Conservation (phyloP, 1,284 basidiomycete species). For the Ustilago xerochloae region DNA sequence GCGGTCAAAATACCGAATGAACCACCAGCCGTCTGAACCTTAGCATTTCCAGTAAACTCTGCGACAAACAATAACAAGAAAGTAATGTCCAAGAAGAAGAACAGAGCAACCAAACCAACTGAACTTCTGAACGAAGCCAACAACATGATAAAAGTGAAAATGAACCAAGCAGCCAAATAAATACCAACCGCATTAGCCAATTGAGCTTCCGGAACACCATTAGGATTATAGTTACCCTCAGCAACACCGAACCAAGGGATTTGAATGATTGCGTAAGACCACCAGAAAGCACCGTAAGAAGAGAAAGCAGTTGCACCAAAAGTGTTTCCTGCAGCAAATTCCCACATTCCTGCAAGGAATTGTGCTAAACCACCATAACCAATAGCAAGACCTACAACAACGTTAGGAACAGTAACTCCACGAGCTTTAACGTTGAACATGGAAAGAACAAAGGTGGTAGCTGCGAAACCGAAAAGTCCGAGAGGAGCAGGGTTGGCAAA, state of each 20-base stretch:
- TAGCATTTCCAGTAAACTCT: constrained; percentile 50
- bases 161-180: constrained; percentile 62
- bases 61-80: constrained; percentile 69
- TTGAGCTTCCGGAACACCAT: constrained; percentile 41
- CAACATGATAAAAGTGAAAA: constrained; percentile 61
- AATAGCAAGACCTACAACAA: constrained; percentile 60
- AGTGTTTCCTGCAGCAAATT: constrained; percentile 78
- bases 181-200: constrained; percentile 51
- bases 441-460: constrained; percentile 73
- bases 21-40: constrained; percentile 52
- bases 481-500: constrained; percentile 73
- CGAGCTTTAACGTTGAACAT: constrained; percentile 65
- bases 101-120: constrained; percentile 72
- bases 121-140: constrained; percentile 56
- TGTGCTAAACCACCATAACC: constrained; percentile 80
- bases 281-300: constrained; percentile 65
- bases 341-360: constrained; percentile 73
- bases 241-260: constrained; percentile 61
- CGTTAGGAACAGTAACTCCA: constrained; percentile 57
- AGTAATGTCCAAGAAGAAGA: constrained; percentile 77
- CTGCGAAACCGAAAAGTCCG: constrained; percentile 69
- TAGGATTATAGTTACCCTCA: constrained; percentile 20
- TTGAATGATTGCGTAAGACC: constrained; percentile 57
- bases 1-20: constrained; percentile 59
- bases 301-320: constrained; percentile 74